Percentiles rank a stretch among this genome's conserved stretches.
phyloP scores from a whole-genome alignment of 208 protist genomes.

The Acanthamoeba castellanii region DNA sequence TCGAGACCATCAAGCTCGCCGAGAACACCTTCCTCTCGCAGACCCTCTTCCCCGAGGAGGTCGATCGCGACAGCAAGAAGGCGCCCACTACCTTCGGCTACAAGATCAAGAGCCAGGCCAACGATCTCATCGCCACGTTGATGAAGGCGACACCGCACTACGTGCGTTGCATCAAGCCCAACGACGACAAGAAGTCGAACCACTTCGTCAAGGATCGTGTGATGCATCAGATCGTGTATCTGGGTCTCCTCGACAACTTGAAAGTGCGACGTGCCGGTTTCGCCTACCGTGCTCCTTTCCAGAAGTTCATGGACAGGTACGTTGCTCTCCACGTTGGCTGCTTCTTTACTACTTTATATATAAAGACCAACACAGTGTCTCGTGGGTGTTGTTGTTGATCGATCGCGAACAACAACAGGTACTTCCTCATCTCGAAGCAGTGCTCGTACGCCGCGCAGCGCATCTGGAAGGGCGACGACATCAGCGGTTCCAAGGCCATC shows the following conservation, averaged over 20 bases:
- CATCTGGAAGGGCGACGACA: constrained; percentile 79
- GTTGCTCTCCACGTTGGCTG: constrained; percentile 66
- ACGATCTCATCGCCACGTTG: constrained; percentile 93
- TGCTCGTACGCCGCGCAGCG: constrained; percentile 77
- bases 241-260: constrained; percentile 96
- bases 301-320: constrained; percentile 92
- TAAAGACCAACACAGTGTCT: too few relatives aligned
- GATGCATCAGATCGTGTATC: constrained; percentile 95
- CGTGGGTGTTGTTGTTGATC: too few relatives aligned
- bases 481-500: constrained; percentile 84
- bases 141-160: constrained; percentile 96
- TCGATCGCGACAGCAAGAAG: constrained; percentile 78
- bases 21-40: constrained; percentile 63
- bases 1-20: constrained; percentile 83
- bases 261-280: constrained; percentile 95
- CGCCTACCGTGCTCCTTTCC: constrained; percentile 94
- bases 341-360: background rate
- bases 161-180: constrained; percentile 95
- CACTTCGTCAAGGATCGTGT: constrained; percentile 94
- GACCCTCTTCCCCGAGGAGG: constrained; percentile 74
- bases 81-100: constrained; percentile 93
- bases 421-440: constrained; percentile 78
- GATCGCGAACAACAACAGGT: background rate
- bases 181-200: constrained; percentile 93
- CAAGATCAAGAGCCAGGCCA: constrained; percentile 93